Evolutionary conservation across 1,284 basidiomycete genomes (phyloP).

Genomic region (Ganoderma meredithae): DNA sequence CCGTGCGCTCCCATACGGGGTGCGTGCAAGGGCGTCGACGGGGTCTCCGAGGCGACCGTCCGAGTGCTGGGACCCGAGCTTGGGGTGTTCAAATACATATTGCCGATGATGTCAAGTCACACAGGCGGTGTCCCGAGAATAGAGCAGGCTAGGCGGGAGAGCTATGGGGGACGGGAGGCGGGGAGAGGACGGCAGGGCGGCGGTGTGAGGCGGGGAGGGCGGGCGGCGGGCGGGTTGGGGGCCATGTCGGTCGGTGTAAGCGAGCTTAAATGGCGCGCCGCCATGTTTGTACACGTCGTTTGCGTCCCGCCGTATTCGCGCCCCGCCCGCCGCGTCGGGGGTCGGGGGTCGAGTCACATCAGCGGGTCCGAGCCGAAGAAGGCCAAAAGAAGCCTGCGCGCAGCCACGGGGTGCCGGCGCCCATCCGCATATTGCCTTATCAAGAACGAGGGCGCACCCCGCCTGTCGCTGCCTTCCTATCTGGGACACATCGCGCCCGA

Average conservation of each 20-base stretch:
- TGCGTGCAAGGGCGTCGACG: slow-evolving; percentile 26
- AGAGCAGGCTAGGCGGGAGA: neutral
- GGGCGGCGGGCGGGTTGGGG: slow-evolving; percentile 26
- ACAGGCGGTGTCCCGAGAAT: neutral
- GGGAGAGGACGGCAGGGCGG: slow-evolving; percentile 6
- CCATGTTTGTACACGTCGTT: slow-evolving; percentile 22
- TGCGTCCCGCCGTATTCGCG: slow-evolving; percentile 24
- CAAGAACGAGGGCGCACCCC: slow-evolving; percentile 7
- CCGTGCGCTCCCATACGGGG: slow-evolving; percentile 24
- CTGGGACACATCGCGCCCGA: slow-evolving; percentile 15
- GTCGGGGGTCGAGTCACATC: slow-evolving; percentile 33
- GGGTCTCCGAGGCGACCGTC: slow-evolving; percentile 18
- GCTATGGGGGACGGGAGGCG: slow-evolving; percentile 3
- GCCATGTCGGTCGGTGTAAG: slow-evolving; percentile 22
- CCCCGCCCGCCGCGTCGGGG: slow-evolving; percentile 27
- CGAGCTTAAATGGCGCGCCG: slow-evolving; percentile 27
- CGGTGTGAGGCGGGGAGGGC: slow-evolving; percentile 24
- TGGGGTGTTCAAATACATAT: slow-evolving; percentile 29
- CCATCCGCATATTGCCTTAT: slow-evolving; percentile 20
- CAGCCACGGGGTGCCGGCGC: slow-evolving; percentile 21
- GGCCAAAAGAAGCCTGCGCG: slow-evolving; percentile 6
- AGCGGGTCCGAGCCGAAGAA: slow-evolving; percentile 29
- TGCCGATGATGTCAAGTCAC: slow-evolving; percentile 2
- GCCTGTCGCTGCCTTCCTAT: slow-evolving; percentile 14
- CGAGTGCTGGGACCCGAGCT: slow-evolving; percentile 19